phyloP scores from a whole-genome alignment of 331 rosid species.

The Acacia pycnantha region DNA sequence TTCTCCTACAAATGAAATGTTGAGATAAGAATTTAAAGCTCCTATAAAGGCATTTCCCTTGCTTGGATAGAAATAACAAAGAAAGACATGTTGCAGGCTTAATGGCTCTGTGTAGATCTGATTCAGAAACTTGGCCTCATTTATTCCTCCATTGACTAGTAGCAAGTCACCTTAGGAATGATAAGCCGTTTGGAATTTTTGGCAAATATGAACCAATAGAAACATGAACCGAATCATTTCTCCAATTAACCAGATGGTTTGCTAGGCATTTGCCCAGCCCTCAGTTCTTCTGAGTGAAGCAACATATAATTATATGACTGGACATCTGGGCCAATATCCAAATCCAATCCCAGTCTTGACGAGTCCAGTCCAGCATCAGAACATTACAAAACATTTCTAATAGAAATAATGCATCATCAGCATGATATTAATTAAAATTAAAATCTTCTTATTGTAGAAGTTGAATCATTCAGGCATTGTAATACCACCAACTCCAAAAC shows the following conservation, averaged over 20 bases:
- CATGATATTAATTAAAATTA: no score
- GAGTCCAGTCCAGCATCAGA: no score
- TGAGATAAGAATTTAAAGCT: neutral
- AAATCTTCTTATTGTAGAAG: no score
- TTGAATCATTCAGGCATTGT: no score
- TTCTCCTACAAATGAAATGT: neutral
- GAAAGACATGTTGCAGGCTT: neutral
- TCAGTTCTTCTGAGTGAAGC: neutral
- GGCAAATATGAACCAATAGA: neutral
- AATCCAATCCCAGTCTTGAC: no score
- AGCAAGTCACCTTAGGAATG: neutral
- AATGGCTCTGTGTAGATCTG: neutral
- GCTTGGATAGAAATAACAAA: neutral
- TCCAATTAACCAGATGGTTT: neutral
- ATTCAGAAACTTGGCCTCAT: neutral
- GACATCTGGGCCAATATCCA: no score
- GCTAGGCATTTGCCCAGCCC: neutral
- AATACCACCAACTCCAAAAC: no score
- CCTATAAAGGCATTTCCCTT: neutral
- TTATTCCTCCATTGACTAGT: neutral
- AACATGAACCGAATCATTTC: neutral
- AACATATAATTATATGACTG: no score
- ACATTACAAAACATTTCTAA: no score
- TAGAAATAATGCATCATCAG: no score
- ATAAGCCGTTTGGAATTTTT: neutral